A percentile compares a stretch with the other conserved stretches of the same genome.
These are phyloP conservation scores for Neonectria faginata DNA, from an alignment of 2,329 filamentous ascomycete genomes.

Conservation along the genomic window DNA sequence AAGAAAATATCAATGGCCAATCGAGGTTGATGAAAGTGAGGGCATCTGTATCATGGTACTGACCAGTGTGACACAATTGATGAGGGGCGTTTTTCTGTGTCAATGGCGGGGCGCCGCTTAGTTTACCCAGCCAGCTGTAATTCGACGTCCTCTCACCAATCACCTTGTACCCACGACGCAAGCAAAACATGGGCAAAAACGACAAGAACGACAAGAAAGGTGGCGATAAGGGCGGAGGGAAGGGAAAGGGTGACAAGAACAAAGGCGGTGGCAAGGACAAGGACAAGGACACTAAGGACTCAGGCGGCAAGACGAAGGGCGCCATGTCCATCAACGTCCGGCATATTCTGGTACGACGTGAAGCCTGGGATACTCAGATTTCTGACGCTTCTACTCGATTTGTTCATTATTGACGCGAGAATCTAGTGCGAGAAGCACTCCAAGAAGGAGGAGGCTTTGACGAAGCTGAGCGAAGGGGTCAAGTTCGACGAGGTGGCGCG, in stretches of 20 bases:
- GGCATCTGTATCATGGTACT: neutral
- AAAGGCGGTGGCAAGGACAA: slow-evolving; percentile 49
- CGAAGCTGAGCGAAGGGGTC: slow-evolving; percentile 72
- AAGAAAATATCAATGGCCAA: slow-evolving; percentile 1
- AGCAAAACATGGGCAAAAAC: slow-evolving; percentile 52
- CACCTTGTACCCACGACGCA: slow-evolving; percentile 9
- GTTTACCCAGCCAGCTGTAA: slow-evolving; percentile 1
- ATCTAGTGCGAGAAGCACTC: slow-evolving; percentile 76
- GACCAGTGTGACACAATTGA: neutral
- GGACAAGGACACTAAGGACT: slow-evolving; percentile 45
- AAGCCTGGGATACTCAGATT: neutral
- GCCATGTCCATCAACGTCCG: slow-evolving; percentile 79
- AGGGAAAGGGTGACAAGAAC: slow-evolving; percentile 32
- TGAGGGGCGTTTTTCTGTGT: slow-evolving; percentile 26
- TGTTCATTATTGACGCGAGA: slow-evolving; percentile 23
- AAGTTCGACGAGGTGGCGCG: slow-evolving; percentile 82
- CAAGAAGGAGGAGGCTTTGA: slow-evolving; percentile 82
- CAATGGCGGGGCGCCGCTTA: slow-evolving; percentile 21
- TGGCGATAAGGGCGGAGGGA: slow-evolving; percentile 48
- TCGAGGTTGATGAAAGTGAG: slow-evolving; percentile 1
- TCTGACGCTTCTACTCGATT: slow-evolving; percentile 23
- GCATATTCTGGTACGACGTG: slow-evolving; percentile 69
- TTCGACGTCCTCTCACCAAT: slow-evolving; percentile 9
- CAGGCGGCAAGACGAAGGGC: slow-evolving; percentile 60
- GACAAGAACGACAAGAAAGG: slow-evolving; percentile 58